These are phyloP conservation scores for Tuber microsphaerosporum DNA, from an alignment of 495 filamentous ascomycete genomes.

Conservation along the genomic window DNA sequence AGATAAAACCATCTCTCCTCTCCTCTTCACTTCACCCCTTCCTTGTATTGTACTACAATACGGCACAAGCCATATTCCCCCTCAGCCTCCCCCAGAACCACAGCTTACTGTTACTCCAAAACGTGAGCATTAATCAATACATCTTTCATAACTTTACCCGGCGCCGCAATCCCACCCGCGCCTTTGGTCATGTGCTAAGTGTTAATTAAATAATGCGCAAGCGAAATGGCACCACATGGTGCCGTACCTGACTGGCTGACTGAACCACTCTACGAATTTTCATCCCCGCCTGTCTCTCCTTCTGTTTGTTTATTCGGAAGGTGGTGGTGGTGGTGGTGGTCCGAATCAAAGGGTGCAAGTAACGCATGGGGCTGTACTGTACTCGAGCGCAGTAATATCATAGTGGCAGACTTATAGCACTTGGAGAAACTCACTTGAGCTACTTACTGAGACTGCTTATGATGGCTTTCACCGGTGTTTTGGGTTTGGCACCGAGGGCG, in stretches of 20 bases:
- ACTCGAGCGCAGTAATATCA: neutral
- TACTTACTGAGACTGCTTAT: neutral
- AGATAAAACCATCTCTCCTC: neutral
- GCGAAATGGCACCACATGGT: neutral
- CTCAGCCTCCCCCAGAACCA: neutral
- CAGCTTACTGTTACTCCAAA: neutral
- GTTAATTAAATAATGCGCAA: neutral
- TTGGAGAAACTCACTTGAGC: neutral
- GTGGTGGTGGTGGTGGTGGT: neutral
- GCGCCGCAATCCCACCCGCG: neutral
- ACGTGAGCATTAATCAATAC: neutral
- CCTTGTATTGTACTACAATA: neutral
- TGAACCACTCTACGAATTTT: neutral
- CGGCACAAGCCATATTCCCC: neutral
- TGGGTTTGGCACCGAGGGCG: neutral
- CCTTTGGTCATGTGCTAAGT: neutral
- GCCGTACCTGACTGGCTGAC: neutral
- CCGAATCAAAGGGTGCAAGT: neutral
- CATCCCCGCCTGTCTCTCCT: neutral
- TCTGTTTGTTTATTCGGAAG: neutral
- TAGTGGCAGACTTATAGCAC: neutral
- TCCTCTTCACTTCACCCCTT: neutral
- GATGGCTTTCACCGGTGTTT: neutral
- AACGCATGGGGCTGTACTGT: neutral
- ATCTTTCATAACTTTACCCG: neutral